Conservation (phyloP, 148 eudicot species). For the Chenopodium album region DNA sequence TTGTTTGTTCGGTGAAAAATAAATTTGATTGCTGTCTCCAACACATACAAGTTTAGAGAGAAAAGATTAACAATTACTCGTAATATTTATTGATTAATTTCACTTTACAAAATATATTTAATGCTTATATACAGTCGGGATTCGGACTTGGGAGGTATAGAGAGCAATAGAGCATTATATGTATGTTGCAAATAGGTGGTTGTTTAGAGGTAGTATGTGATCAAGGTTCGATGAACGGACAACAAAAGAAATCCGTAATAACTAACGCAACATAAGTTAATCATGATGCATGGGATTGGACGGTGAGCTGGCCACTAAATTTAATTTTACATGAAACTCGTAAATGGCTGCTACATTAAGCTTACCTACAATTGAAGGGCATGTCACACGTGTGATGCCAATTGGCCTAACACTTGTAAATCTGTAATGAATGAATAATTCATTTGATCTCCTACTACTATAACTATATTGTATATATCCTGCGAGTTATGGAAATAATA, state of each 20-base stretch:
- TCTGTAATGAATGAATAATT: too few relatives aligned
- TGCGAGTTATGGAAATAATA: neutral
- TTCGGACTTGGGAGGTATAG: too few relatives aligned
- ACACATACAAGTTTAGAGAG: too few relatives aligned
- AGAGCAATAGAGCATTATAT: too few relatives aligned
- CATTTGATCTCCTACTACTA: too few relatives aligned
- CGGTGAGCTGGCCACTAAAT: neutral
- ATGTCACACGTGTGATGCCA: neutral
- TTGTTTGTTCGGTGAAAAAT: too few relatives aligned
- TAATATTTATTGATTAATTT: too few relatives aligned
- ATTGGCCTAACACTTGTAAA: neutral
- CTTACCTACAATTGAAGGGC: neutral
- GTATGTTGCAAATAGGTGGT: neutral
- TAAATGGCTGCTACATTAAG: neutral
- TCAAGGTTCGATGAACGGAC: neutral
- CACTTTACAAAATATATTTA: too few relatives aligned
- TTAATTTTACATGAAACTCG: neutral
- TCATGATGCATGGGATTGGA: slow-evolving; percentile 1
- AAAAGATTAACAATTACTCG: too few relatives aligned
- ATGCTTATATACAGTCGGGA: too few relatives aligned
- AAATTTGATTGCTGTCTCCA: too few relatives aligned
- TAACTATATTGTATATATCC: neutral
- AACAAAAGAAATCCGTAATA: neutral
- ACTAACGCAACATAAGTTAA: neutral
- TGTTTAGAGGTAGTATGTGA: neutral